Percentiles rank a stretch among this genome's conserved stretches.
These are phyloP conservation scores for Orbilia ellipsospora DNA, from an alignment of 2,329 filamentous ascomycete genomes.

Conservation along the genomic window DNA sequence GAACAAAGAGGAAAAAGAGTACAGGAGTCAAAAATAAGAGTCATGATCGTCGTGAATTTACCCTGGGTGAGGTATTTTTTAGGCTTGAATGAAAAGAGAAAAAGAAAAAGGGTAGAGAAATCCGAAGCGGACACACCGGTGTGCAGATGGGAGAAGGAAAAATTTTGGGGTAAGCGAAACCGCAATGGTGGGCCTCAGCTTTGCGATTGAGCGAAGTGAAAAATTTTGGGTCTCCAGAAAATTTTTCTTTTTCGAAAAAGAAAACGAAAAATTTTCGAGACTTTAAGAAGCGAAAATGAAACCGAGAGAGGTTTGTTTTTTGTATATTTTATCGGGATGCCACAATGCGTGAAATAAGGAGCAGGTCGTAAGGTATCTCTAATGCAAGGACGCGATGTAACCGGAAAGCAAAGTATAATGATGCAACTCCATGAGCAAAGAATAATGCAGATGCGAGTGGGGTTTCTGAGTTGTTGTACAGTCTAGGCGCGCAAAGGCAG, in stretches of 20 bases:
- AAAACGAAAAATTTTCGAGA: slow-evolving; percentile 19
- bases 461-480: slow-evolving; percentile 42
- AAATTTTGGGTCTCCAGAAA: slow-evolving; percentile 30
- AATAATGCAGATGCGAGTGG: slow-evolving; percentile 45
- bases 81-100: slow-evolving; percentile 11
- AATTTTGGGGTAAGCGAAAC: slow-evolving; percentile 34
- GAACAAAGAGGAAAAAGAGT: slow-evolving; percentile 21
- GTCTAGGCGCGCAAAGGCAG: slow-evolving; percentile 21
- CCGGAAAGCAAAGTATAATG: slow-evolving; percentile 49
- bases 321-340: slow-evolving; percentile 36
- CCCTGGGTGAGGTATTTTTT: slow-evolving; percentile 54
- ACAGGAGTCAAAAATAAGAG: slow-evolving; percentile 27
- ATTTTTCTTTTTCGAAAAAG: slow-evolving; percentile 17
- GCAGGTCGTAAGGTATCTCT: slow-evolving; percentile 55
- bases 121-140: slow-evolving; percentile 32
- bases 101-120: slow-evolving; percentile 13
- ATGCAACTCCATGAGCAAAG: slow-evolving; percentile 47
- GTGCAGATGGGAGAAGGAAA: slow-evolving; percentile 19
- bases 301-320: slow-evolving; percentile 20
- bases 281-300: slow-evolving; percentile 1
- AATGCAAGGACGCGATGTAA: slow-evolving; percentile 55
- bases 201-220: slow-evolving; percentile 20
- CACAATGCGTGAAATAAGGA: slow-evolving; percentile 49
- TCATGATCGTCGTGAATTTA: slow-evolving; percentile 55
- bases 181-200: slow-evolving; percentile 10